Evolutionary conservation across 148 eudicot genomes (phyloP).

Genomic region (Tetragonia tetragonoides): DNA sequence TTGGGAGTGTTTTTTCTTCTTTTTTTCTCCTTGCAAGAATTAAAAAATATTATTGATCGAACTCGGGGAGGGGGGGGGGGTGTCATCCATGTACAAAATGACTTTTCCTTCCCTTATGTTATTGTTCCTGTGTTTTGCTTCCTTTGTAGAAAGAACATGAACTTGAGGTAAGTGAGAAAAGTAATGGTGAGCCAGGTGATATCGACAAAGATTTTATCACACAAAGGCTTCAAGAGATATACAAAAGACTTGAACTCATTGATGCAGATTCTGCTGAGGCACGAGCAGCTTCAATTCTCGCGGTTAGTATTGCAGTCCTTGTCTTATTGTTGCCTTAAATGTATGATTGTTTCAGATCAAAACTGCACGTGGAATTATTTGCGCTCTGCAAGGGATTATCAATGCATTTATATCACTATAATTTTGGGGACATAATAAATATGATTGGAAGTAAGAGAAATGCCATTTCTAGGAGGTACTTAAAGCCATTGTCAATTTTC

Average conservation of each 20-base stretch:
- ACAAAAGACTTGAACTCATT: conserved; percentile 88
- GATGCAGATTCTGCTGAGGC: conserved; percentile 97
- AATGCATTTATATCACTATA: neutral
- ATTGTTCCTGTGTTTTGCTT: conserved; percentile 18
- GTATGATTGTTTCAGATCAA: neutral
- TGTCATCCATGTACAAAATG: too few relatives aligned
- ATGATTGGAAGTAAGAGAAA: neutral
- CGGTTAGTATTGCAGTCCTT: conserved; percentile 50
- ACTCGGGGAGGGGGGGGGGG: too few relatives aligned
- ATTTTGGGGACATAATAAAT: neutral
- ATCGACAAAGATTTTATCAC: conserved; percentile 51
- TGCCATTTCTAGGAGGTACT: neutral
- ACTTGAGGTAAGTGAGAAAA: conserved; percentile 53
- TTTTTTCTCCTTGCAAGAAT: too few relatives aligned
- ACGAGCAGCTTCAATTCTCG: conserved; percentile 94
- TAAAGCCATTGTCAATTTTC: neutral
- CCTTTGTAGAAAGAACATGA: conserved; percentile 60
- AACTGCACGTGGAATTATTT: neutral
- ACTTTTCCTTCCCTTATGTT: neutral
- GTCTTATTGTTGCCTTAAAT: neutral
- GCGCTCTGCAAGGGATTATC: neutral
- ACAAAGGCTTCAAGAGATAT: conserved; percentile 76
- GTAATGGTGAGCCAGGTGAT: conserved; percentile 38
- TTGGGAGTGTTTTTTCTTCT: too few relatives aligned
- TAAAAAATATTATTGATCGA: too few relatives aligned